These are phyloP conservation scores for Debaryomyces psychrophilus DNA, from an alignment of 1,139 yeast species.

Conservation along the genomic window DNA sequence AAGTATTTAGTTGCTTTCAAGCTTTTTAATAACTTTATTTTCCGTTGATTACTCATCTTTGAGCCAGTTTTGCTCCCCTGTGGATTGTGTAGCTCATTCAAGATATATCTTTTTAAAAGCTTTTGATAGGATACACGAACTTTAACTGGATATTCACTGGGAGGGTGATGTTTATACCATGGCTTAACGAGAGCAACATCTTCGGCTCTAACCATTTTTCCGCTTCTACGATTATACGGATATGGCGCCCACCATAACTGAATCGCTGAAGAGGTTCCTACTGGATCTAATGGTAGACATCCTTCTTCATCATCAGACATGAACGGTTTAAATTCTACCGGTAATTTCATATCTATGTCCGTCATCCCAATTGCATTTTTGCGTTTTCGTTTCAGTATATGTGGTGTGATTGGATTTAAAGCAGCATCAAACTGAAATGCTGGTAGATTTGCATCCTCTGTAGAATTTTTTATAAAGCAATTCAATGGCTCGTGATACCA, in stretches of 20 bases:
- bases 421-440: conserved; percentile 59
- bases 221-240: conserved; percentile 80
- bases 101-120: conserved; percentile 70
- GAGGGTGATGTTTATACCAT: conserved; percentile 79
- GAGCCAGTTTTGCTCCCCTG: conserved; percentile 36
- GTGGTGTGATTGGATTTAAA: conserved; percentile 59
- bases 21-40: conserved; percentile 63
- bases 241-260: conserved; percentile 77
- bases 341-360: conserved; percentile 40
- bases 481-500: conserved; percentile 66
- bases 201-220: conserved; percentile 77
- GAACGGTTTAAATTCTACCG: conserved; percentile 50
- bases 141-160: conserved; percentile 64
- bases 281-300: conserved; percentile 34
- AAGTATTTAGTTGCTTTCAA: conserved; percentile 82
- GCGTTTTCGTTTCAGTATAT: conserved; percentile 23
- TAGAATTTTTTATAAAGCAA: conserved; percentile 40
- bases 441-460: conserved; percentile 54
- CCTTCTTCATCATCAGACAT: conserved; percentile 37
- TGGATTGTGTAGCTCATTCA: conserved; percentile 65
- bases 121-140: conserved; percentile 88
- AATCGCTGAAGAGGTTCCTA: conserved; percentile 59
- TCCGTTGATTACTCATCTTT: conserved; percentile 41
- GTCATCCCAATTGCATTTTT: conserved; percentile 26
- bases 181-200: conserved; percentile 83